phyloP scores from a whole-genome alignment of 306 rosid genomes.

The Mucuna pruriens region DNA sequence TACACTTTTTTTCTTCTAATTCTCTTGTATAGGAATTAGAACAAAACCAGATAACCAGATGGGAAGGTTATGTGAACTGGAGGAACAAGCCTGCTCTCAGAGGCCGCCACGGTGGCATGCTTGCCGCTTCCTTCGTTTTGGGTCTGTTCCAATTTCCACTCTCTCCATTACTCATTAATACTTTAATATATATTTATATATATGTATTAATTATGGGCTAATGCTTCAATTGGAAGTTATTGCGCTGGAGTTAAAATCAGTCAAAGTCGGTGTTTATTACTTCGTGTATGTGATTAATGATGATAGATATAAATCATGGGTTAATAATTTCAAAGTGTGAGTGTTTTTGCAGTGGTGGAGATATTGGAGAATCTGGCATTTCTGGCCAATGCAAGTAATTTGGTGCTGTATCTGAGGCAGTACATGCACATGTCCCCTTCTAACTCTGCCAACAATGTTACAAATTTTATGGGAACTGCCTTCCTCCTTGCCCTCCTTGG shows the following conservation, averaged over 20 bases:
- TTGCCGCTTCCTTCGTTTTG: constrained; percentile 81
- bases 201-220: not conserved
- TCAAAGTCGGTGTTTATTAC: not conserved
- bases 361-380: constrained; percentile 88
- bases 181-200: no score
- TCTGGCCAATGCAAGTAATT: constrained; percentile 94
- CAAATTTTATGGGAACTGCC: constrained; percentile 95
- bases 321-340: not conserved
- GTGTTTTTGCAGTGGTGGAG: constrained; percentile 70
- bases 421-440: constrained; percentile 87
- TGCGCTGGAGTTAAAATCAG: not conserved
- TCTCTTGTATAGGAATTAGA: constrained; percentile 47
- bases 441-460: constrained; percentile 84
- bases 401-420: constrained; percentile 66
- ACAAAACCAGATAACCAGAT: constrained; percentile 48
- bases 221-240: not conserved
- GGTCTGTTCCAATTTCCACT: constrained; percentile 53
- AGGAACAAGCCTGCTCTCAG: constrained; percentile 69
- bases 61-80: constrained; percentile 94
- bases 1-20: not conserved
- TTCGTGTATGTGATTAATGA: not conserved
- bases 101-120: constrained; percentile 90
- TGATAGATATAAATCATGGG: not conserved
- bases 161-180: no score
- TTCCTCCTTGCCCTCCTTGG: constrained; percentile 96